Base-by-base conservation (phyloP, 768 basidiomycete species). In the Leccinum disarticulatum region DNA sequence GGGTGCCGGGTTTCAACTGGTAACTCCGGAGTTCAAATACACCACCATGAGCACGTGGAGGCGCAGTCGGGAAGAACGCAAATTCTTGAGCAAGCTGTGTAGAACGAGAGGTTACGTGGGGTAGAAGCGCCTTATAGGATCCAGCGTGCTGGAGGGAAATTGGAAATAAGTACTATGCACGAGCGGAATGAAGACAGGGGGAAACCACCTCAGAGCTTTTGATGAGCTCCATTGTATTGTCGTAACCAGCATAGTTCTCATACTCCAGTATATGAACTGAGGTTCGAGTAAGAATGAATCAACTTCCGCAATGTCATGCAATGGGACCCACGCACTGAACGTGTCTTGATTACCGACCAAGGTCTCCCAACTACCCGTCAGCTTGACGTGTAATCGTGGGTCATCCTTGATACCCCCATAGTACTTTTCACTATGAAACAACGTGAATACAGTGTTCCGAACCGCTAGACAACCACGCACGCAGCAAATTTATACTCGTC, bases 341-440 rank as follows among this genome's bases (percentile, higher is more conserved):
- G 84, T 87, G 68, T 98, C 97, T 61, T 95, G 89, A 59, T 93
- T 87, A 46, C 97, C 97, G 31, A 98, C 83, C 19, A 91, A 67
- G 1, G 89, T 87, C 75, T 98, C 95, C 92, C 94, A 99, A 66
- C 87, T 91, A 22, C 96, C 97, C 1, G 90, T 93, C 59, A 98
- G 80, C 73, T 96, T 95, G 58, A 96, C 88, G 55, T 88, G 82
- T 54, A 95, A 73, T 46, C 83, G 80, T 27, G 85, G 73, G 66
- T 93, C 90, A 54, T 85, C 81, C 73, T 87, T 87, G 60, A 98
- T 79, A 17, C 88, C 88, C 22, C 82, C 81, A 71, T 95, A 98
- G 76, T 94, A 98, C 36, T 79, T 80, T 73, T 93, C 91, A 15
- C 93, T 95, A 27, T 55, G 48, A 58, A 63, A 53, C 60, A 55